Base-by-base conservation (phyloP, 805 yeast species). In the Cyberlindnera misumaiensis region DNA sequence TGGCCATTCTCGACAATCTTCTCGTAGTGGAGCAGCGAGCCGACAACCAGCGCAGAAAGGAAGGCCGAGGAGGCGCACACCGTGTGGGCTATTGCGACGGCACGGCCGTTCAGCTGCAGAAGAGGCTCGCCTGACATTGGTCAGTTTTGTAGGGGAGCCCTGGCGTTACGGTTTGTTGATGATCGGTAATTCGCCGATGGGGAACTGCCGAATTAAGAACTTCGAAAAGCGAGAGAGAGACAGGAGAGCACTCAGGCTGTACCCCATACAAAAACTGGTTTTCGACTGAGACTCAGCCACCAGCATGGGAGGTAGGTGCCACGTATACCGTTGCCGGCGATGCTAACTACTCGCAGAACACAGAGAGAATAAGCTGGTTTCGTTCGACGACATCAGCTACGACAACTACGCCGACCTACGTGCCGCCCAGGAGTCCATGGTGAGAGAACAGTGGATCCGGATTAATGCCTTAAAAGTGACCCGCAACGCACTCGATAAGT, bases 1-100 rank as follows among this genome's bases (percentile, higher is more conserved):
- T 77, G 75, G 34, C 89, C 83, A 58, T 93, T 93, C 53, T 78
- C 70, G 10, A 93, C 96, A 56, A 93, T 93, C 58, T 93, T 88
- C 43, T 82, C 66, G 62, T 79, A 93, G 62, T 90, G 98, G 18
- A 90, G 68, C 37, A 68, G 68, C 44, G 76, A 75, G 1, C 96
- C 97, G 22, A 85, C 77, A 0, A 70, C 54, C 17, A 89, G 68
- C 3, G 97, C 95, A 1, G 76, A 73, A 4, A 82, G 26, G 52
- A 89, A 89, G 1, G 96, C 95, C 11, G 77, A 60, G 5, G 72
- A 65, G 1, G 96, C 90, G 53, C 77, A 80, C 0, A 75, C 45
- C 0, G 90, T 71, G 59, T 88, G 97, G 2, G 84, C 76, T 42
- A 73, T 63, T 2, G 94, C 84, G 29, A 88, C 67, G 50, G 71